Percentiles rank a stretch among this genome's conserved stretches.
These are phyloP conservation scores for Cystoderma amianthinum DNA, from an alignment of 768 basidiomycete genomes.

Conservation along the genomic window DNA sequence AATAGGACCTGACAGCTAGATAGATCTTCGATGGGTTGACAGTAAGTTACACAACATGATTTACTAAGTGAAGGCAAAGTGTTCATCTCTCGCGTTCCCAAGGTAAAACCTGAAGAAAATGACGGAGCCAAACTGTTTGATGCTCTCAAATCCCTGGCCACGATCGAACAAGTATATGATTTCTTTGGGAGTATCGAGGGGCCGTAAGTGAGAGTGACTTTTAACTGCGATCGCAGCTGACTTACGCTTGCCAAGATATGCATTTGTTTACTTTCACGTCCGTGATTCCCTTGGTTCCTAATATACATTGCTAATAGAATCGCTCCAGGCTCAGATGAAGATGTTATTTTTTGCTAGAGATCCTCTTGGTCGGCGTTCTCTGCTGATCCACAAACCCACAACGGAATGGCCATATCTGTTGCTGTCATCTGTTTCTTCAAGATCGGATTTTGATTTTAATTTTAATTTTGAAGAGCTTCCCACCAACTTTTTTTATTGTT, in stretches of 20 bases:
- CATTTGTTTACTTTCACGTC: conserved; percentile 76
- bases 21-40: conserved; percentile 79
- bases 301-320: too few relatives aligned
- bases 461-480: conserved; percentile 56
- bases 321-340: conserved; percentile 34
- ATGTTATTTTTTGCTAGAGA: conserved; percentile 73
- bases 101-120: conserved; percentile 61
- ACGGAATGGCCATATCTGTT: conserved; percentile 42
- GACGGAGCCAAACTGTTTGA: conserved; percentile 56
- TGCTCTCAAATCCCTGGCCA: conserved; percentile 19
- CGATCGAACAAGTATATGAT: conserved; percentile 34
- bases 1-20: too few relatives aligned
- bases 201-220: conserved; percentile 73
- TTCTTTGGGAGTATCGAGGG: conserved; percentile 67
- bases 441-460: conserved; percentile 28
- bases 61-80: too few relatives aligned
- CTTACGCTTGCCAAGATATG: conserved; percentile 46
- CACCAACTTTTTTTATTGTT: conserved; percentile 47
- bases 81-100: too few relatives aligned
- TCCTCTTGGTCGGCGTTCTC: conserved; percentile 81
- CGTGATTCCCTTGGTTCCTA: too few relatives aligned
- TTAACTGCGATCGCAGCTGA: too few relatives aligned
- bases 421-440: conserved; percentile 60
- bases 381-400: conserved; percentile 63
- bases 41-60: conserved; percentile 41